A percentile compares a stretch with the other conserved stretches of the same genome.
These are phyloP conservation scores for Penicillium griseofulvum DNA, from an alignment of 2,329 filamentous ascomycete genomes.

Conservation along the genomic window DNA sequence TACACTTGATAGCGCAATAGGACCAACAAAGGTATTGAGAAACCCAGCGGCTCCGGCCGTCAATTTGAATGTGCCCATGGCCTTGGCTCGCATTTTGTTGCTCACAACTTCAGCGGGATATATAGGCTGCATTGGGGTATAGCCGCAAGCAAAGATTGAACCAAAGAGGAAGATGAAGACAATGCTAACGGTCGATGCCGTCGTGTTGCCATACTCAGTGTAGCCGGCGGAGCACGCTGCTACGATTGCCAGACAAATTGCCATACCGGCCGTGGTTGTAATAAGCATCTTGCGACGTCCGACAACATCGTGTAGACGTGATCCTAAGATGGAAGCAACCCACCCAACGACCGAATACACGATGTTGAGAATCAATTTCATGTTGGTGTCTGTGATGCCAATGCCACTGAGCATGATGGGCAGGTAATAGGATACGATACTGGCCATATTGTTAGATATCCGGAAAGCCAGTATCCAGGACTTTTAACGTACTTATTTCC, in stretches of 20 bases:
- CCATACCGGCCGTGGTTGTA: background rate
- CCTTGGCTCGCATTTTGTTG: background rate
- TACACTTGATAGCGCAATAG: background rate
- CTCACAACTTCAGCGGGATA: background rate
- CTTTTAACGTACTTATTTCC: background rate
- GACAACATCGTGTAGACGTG: background rate
- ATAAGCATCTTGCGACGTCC: background rate
- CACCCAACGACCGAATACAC: background rate
- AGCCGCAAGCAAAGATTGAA: background rate
- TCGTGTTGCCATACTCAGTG: background rate
- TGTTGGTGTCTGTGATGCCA: background rate
- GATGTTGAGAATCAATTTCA: background rate
- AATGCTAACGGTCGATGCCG: background rate
- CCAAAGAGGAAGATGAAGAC: background rate
- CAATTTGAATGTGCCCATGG: background rate
- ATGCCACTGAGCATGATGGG: background rate
- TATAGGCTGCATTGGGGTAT: background rate
- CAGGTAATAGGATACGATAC: background rate
- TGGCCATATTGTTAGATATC: background rate
- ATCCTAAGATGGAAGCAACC: background rate
- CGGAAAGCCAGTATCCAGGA: background rate
- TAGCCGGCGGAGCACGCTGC: background rate
- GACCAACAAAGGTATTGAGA: background rate
- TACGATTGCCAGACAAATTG: background rate
- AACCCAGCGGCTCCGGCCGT: background rate